phyloP scores from a whole-genome alignment of 1,284 basidiomycete genomes.

The Microbotryum intermedium region DNA sequence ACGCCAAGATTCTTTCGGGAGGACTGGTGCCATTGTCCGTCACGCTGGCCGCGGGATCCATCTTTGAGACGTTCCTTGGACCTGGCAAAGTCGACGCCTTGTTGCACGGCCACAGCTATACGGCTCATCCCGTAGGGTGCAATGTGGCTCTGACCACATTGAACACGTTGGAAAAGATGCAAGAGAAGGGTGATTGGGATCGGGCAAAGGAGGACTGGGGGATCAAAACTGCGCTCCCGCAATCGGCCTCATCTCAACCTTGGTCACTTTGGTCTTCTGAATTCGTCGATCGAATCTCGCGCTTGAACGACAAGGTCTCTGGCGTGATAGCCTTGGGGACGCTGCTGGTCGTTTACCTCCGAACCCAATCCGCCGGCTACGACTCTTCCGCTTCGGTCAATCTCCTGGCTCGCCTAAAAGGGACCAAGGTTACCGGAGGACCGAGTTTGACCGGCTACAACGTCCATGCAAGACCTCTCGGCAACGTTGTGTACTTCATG shows the following conservation, averaged over 20 bases:
- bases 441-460: conserved; percentile 45
- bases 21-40: conserved; percentile 80
- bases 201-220: conserved; percentile 49
- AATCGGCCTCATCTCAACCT: conserved; percentile 2
- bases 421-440: conserved; percentile 17
- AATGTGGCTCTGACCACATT: conserved; percentile 79
- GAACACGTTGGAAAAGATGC: conserved; percentile 47
- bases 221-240: neutral
- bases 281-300: conserved; percentile 61
- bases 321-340: conserved; percentile 82
- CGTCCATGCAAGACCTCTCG: conserved; percentile 80
- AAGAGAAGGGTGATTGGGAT: conserved; percentile 52
- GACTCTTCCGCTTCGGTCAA: conserved; percentile 61
- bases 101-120: conserved; percentile 91
- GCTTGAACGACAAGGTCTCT: conserved; percentile 49
- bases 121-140: conserved; percentile 84
- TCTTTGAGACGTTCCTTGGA: conserved; percentile 73
- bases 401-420: conserved; percentile 42
- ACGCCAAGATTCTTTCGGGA: conserved; percentile 91
- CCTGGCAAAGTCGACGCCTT: conserved; percentile 73
- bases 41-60: conserved; percentile 67
- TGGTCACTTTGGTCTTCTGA: conserved; percentile 85
- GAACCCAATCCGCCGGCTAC: conserved; percentile 60
- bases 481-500: conserved; percentile 92
- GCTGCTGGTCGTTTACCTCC: conserved; percentile 72